Evolutionary conservation across 129 eudicot genomes (phyloP), one percentile per base, ranked within the genome.

Genomic region (Saposhnikovia divaricata): DNA sequence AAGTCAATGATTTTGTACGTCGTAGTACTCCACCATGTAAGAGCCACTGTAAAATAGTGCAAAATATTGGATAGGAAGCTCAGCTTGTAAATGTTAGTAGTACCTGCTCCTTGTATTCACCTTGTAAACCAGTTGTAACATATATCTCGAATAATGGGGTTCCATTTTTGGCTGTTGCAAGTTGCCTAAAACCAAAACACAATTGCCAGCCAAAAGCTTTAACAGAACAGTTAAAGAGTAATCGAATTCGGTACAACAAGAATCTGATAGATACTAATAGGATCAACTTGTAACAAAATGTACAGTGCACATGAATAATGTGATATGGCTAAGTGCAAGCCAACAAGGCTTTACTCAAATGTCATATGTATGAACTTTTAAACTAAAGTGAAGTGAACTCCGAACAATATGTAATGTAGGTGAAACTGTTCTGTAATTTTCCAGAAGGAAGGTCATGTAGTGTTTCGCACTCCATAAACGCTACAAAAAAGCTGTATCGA

Each of bases 101-200:
- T 87, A 96, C 99, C 99, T 92, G 98, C 59, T 92, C 90, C 82
- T 73, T 92, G 84, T 87, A 96, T 77, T 90, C 93, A 63, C 98
- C 99, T 73, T 85, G 83, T 77, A 85, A 83, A 48, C 81, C 82
- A 80, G 76, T 83, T 57, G 91, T 92, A 48, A 90, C 88, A 87
- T 86, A 92, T 66, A 96, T 74, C 85, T 96, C 99, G 16, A 96
- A 96, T 82, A 96, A 63, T 11, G 97, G 99, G 45, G 86, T 81
- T 80, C 99, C 99, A 80, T 81, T 88, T 77, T 86, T 80, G n/a
- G 98, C 80, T 40, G 94, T 83, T 44, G 93, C 95, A 86, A 96
- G 98, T 88, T 92, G 96, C 88, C 99, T 96, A 91, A 78, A 66
- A 85, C 50, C 38, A 77, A 74, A 80, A 80, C 48, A 45, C 69